These are phyloP conservation scores for Avena eriantha DNA, from an alignment of 176 grass and related monocot genomes.

Conservation along the genomic window DNA sequence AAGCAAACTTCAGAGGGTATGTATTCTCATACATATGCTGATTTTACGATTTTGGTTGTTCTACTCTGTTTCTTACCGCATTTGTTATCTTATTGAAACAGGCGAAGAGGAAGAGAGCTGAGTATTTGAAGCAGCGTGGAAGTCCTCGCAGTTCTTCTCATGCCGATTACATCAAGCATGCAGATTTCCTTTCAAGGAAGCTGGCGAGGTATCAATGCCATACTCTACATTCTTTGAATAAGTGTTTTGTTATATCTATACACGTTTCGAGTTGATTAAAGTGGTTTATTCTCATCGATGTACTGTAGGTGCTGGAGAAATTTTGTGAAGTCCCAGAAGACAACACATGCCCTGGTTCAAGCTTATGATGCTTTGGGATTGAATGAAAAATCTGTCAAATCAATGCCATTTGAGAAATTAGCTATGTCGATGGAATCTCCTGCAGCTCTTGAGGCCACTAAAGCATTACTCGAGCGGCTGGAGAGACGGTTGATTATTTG, in stretches of 20 bases:
- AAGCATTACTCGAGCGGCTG: constrained; percentile 80
- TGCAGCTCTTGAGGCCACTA: constrained; percentile 59
- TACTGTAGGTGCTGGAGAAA: constrained; percentile 78
- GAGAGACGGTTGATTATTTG: constrained; percentile 62
- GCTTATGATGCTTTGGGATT: constrained; percentile 73
- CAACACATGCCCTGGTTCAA: constrained; percentile 66
- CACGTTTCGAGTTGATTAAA: neutral
- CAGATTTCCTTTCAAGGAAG: constrained; percentile 78
- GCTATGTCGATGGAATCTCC: constrained; percentile 80
- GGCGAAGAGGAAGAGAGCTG: constrained; percentile 83
- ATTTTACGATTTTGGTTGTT: constrained; percentile 13
- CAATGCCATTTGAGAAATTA: constrained; percentile 91
- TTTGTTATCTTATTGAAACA: constrained; percentile 39
- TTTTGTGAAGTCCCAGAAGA: constrained; percentile 85
- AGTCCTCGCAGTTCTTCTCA: constrained; percentile 62
- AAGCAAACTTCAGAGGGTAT: constrained; percentile 85
- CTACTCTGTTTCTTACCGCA: constrained; percentile 15
- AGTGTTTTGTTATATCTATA: constrained; percentile 1
- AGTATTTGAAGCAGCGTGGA: constrained; percentile 88
- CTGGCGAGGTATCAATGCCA: constrained; percentile 62
- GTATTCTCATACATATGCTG: constrained; percentile 21
- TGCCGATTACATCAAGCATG: constrained; percentile 64
- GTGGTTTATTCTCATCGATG: constrained; percentile 24
- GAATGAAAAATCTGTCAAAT: constrained; percentile 77
- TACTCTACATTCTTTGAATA: constrained; percentile 19